A percentile compares a stretch with the other conserved stretches of the same genome.
phyloP scores from a whole-genome alignment of 140 eudicot genomes.

The Senecio squalidus region DNA sequence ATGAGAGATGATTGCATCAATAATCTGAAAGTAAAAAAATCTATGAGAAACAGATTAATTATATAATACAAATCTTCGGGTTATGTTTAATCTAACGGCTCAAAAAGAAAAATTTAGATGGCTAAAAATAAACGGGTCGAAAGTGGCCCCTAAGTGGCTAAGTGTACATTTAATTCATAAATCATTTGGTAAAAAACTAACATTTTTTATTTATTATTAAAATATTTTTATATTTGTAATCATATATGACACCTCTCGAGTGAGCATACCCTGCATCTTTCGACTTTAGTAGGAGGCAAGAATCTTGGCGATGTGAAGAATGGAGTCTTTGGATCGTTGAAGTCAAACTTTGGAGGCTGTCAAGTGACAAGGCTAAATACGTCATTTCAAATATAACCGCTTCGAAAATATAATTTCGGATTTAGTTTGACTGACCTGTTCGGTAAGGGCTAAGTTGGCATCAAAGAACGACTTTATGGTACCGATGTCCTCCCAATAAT shows the following conservation, averaged over 20 bases:
- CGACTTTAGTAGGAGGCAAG: conserved; percentile 92
- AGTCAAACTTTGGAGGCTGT: conserved; percentile 85
- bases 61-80: background rate
- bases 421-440: conserved; percentile 51
- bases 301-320: conserved; percentile 90
- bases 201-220: background rate
- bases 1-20: conserved; percentile 84
- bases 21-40: conserved; percentile 43
- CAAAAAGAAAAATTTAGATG: background rate
- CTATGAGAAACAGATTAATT: background rate
- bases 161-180: background rate
- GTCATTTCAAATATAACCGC: background rate
- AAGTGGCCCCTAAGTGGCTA: background rate
- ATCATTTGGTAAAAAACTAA: background rate
- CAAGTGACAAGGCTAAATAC: conserved; percentile 6
- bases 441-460: conserved; percentile 90
- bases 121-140: background rate
- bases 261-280: conserved; percentile 84
- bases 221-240: background rate
- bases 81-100: background rate
- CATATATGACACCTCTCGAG: background rate
- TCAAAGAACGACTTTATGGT: conserved; percentile 85
- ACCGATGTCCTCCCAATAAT: conserved; percentile 99
- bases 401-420: background rate
- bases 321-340: conserved; percentile 89